Conservation (phyloP, 2,329 filamentous ascomycete genomes). For the Xylariaceae sp. region DNA sequence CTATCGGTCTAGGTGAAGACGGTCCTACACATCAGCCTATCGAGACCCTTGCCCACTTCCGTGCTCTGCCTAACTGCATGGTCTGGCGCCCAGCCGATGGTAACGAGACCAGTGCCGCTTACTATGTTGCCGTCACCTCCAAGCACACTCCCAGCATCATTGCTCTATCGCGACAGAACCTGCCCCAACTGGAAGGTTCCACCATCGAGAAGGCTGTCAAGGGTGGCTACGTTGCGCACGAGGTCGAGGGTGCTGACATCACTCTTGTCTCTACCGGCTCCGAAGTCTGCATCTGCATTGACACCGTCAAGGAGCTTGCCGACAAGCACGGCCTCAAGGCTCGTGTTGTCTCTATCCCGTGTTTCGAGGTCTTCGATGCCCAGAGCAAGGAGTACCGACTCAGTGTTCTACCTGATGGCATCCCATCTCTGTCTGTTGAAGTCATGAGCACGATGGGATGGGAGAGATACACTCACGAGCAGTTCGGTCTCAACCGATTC, state of each 20-base stretch:
- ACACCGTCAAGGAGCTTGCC: conserved; percentile 85
- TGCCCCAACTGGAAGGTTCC: conserved; percentile 94
- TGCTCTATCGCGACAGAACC: conserved; percentile 94
- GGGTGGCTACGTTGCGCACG: conserved; percentile 89
- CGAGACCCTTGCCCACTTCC: conserved; percentile 97
- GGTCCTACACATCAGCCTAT: conserved; percentile 99
- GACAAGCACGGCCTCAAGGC: conserved; percentile 84
- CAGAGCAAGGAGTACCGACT: conserved; percentile 95
- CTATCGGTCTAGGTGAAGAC: conserved; percentile 97
- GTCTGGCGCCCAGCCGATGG: conserved; percentile 98
- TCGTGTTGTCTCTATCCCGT: conserved; percentile 92
- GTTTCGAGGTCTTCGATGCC: conserved; percentile 93
- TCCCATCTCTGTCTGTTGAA: conserved; percentile 90
- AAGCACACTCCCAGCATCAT: conserved; percentile 89
- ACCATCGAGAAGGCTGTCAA: conserved; percentile 85
- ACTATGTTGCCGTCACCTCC: conserved; percentile 90
- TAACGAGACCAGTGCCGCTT: conserved; percentile 96
- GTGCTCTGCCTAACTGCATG: conserved; percentile 97
- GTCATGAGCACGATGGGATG: conserved; percentile 96
- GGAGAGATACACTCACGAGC: conserved; percentile 99
- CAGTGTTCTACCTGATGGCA: conserved; percentile 86
- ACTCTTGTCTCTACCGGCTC: conserved; percentile 94
- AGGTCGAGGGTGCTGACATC: conserved; percentile 77
- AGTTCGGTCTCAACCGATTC: conserved; percentile 98
- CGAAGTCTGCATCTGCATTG: conserved; percentile 89